Conservation (phyloP, 2,329 filamentous ascomycete genomes). For the Clonostachys chloroleuca region DNA sequence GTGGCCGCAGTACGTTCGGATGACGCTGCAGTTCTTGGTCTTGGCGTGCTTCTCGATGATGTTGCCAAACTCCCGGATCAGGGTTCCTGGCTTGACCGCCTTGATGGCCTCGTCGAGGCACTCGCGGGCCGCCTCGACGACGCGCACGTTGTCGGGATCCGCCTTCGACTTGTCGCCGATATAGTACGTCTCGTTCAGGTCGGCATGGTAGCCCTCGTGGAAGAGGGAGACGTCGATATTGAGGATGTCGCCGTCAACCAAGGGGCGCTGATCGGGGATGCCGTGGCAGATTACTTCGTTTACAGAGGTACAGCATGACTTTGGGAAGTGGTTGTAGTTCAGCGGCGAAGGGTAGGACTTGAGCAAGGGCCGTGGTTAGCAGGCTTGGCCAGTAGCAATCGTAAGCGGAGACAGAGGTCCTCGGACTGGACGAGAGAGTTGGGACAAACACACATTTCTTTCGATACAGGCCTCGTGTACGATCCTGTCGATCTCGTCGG, state of each 20-base stretch:
- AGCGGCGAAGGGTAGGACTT: slow-evolving; percentile 92
- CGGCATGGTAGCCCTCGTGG: slow-evolving; percentile 91
- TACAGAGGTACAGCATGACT: slow-evolving; percentile 92
- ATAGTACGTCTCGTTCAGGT: slow-evolving; percentile 98
- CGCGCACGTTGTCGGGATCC: slow-evolving; percentile 81
- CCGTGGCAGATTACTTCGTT: slow-evolving; percentile 99
- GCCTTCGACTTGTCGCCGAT: slow-evolving; percentile 83
- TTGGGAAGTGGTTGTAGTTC: slow-evolving; percentile 95
- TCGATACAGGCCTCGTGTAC: slow-evolving; percentile 95
- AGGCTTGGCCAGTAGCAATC: neutral
- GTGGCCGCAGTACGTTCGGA: slow-evolving; percentile 94
- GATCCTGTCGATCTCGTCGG: slow-evolving; percentile 90
- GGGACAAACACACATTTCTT: slow-evolving; percentile 64
- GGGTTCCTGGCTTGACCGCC: slow-evolving; percentile 85
- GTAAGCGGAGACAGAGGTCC: neutral
- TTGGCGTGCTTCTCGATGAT: slow-evolving; percentile 96
- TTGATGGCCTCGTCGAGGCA: slow-evolving; percentile 89
- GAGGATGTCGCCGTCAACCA: slow-evolving; percentile 90
- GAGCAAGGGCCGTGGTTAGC: neutral
- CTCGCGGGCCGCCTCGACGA: slow-evolving; percentile 86
- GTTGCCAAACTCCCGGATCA: slow-evolving; percentile 91
- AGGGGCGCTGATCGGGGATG: slow-evolving; percentile 84
- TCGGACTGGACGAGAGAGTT: neutral
- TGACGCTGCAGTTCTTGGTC: slow-evolving; percentile 77
- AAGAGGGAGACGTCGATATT: slow-evolving; percentile 97